Conservation (phyloP, 306 rosid species). For the Castanea mollissima region DNA sequence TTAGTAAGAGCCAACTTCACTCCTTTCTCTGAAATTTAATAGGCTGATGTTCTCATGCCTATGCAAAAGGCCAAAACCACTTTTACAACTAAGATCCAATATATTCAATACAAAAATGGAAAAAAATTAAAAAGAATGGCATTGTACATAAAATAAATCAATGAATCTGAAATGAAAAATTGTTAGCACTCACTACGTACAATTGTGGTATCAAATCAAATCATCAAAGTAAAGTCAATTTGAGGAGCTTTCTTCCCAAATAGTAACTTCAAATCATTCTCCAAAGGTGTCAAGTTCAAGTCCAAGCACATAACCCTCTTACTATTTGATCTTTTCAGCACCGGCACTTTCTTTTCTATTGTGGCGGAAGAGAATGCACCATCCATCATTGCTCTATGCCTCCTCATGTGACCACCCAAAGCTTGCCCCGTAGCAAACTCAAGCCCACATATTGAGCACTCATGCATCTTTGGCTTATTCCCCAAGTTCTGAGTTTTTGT, state of each 20-base stretch:
- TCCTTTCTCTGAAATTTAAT: too few species aligned
- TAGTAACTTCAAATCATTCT: conserved; percentile 67
- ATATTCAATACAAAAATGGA: background rate
- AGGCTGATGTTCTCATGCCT: too few species aligned
- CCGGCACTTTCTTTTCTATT: conserved; percentile 32
- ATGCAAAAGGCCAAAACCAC: too few species aligned
- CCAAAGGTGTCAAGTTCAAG: conserved; percentile 77
- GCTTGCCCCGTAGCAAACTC: too few species aligned
- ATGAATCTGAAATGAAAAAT: background rate
- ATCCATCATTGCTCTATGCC: conserved; percentile 40
- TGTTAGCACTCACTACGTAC: background rate
- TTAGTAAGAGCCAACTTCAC: too few species aligned
- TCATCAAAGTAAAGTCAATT: conserved; percentile 34
- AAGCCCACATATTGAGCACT: too few species aligned
- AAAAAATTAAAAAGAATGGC: background rate
- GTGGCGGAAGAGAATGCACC: conserved; percentile 24
- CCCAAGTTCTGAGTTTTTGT: conserved; percentile 10
- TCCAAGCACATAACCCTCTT: conserved; percentile 58
- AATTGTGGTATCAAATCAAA: background rate
- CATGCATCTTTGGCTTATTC: conserved; percentile 8
- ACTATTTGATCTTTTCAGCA: conserved; percentile 54
- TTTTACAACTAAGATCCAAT: too few species aligned
- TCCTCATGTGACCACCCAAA: conserved; percentile 36
- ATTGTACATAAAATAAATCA: background rate
- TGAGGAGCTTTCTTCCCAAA: conserved; percentile 58